phyloP scores from a whole-genome alignment of 2,329 filamentous ascomycete genomes.

The Fusarium coicis region DNA sequence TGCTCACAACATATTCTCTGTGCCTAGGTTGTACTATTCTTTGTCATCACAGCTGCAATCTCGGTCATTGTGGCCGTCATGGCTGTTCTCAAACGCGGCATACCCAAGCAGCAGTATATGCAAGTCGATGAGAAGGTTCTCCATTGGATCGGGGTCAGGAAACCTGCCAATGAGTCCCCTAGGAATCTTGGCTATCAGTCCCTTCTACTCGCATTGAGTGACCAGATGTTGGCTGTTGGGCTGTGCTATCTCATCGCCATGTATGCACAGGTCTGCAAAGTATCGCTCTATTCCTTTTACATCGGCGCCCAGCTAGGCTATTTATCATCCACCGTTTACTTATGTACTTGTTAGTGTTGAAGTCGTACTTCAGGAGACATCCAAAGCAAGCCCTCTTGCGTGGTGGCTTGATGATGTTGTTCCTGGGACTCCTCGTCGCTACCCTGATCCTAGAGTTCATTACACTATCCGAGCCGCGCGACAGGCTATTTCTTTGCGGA shows the following conservation, averaged over 20 bases:
- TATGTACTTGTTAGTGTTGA: constrained; percentile 22
- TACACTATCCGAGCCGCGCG: constrained; percentile 6
- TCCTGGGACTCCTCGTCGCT: constrained; percentile 13
- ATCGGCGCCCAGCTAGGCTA: constrained; percentile 4
- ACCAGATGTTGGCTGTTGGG: constrained; percentile 22
- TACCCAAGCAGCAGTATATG: constrained; percentile 16
- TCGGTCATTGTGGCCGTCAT: constrained; percentile 14
- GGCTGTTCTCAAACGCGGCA: constrained; percentile 16
- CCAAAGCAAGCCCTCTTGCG: constrained; percentile 10
- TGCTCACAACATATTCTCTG: constrained; percentile 3
- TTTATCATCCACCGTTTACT: constrained; percentile 13
- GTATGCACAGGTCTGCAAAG: constrained; percentile 16
- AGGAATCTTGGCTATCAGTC: constrained; percentile 26
- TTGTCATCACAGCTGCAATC: constrained; percentile 12
- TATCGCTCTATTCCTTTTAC: constrained; percentile 15
- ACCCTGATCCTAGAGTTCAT: constrained; percentile 7
- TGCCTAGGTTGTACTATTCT: constrained; percentile 13
- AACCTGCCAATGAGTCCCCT: constrained; percentile 8
- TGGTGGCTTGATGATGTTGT: constrained; percentile 17
- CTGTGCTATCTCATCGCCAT: constrained; percentile 28
- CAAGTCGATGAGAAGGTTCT: constrained; percentile 26
- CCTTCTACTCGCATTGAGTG: constrained; percentile 27
- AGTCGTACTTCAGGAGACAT: constrained; percentile 23
- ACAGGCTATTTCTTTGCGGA: constrained; percentile 13
- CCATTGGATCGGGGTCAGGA: neutral